These are phyloP conservation scores for Trametes versicolor DNA, from an alignment of 1,284 basidiomycete genomes.

Conservation along the genomic window DNA sequence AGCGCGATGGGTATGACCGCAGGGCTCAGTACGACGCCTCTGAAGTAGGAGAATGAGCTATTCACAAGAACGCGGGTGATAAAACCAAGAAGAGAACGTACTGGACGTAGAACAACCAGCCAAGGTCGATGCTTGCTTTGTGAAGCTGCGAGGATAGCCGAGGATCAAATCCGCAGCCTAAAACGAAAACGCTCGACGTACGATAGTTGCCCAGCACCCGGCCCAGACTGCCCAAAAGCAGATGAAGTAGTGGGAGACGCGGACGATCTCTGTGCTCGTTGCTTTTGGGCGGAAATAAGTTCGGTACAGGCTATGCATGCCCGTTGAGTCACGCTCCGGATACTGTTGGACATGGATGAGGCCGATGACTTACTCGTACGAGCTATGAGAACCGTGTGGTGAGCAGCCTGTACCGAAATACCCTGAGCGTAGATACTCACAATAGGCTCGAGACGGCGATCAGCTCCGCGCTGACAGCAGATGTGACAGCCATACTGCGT, in stretches of 20 bases:
- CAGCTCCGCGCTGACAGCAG: constrained; percentile 66
- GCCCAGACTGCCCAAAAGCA: constrained; percentile 70
- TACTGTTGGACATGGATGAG: constrained; percentile 6
- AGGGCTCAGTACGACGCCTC: constrained; percentile 57
- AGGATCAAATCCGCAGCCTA: neutral
- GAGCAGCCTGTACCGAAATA: neutral
- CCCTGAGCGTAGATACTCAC: constrained; percentile 44
- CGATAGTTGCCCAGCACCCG: constrained; percentile 61
- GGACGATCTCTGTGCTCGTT: constrained; percentile 67
- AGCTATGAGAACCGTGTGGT: constrained; percentile 24
- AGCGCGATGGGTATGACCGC: constrained; percentile 59
- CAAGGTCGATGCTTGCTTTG: constrained; percentile 55
- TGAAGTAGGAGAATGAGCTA: constrained; percentile 26
- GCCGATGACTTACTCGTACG: constrained; percentile 48
- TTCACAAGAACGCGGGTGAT: neutral
- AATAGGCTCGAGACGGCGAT: constrained; percentile 68
- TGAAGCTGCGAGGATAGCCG: constrained; percentile 46
- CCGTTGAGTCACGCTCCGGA: neutral
- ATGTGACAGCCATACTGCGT: constrained; percentile 63
- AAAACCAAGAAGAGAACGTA: constrained; percentile 38
- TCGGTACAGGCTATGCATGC: constrained; percentile 59
- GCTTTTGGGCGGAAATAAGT: constrained; percentile 73
- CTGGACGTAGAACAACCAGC: constrained; percentile 62
- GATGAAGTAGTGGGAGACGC: constrained; percentile 63
- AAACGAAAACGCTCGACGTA: constrained; percentile 33